These are phyloP conservation scores for Parietaria judaica DNA, from an alignment of 306 rosid species.

Conservation along the genomic window DNA sequence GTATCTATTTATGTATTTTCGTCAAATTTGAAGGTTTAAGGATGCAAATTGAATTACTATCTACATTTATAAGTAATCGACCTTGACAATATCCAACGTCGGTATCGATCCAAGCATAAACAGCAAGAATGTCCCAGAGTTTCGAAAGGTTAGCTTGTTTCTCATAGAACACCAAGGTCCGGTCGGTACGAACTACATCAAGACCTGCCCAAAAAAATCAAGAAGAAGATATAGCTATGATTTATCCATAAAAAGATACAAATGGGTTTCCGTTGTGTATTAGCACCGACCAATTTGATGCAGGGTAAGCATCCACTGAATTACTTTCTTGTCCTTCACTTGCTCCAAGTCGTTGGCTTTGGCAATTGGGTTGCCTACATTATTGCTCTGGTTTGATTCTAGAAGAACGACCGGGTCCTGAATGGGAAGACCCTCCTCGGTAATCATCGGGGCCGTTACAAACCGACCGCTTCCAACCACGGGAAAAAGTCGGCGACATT, in stretches of 20 bases:
- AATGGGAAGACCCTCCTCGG: slow-evolving; percentile 75
- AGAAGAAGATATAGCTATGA: no score
- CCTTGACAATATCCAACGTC: slow-evolving; percentile 99
- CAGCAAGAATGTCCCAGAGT: slow-evolving; percentile 95
- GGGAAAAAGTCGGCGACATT: slow-evolving; percentile 78
- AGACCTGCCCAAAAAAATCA: slow-evolving; percentile 52
- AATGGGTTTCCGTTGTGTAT: neutral
- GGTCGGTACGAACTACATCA: slow-evolving; percentile 93
- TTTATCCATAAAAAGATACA: neutral
- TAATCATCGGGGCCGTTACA: slow-evolving; percentile 80
- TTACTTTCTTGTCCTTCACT: slow-evolving; percentile 57
- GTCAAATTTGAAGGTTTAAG: no score
- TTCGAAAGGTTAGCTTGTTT: slow-evolving; percentile 79
- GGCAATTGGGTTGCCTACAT: slow-evolving; percentile 9
- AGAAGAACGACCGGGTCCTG: slow-evolving; percentile 64
- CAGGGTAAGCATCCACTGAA: slow-evolving; percentile 93
- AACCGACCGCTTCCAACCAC: slow-evolving; percentile 88
- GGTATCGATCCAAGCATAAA: slow-evolving; percentile 91
- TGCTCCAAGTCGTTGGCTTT: slow-evolving; percentile 28
- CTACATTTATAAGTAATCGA: slow-evolving; percentile 18
- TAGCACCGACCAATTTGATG: slow-evolving; percentile 87
- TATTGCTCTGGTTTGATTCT: slow-evolving; percentile 48
- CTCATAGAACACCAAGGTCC: slow-evolving; percentile 93
- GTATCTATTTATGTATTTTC: neutral
- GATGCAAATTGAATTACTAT: no score